Conservation (phyloP, 1,284 basidiomycete genomes). For the Puccinia novopanici region DNA sequence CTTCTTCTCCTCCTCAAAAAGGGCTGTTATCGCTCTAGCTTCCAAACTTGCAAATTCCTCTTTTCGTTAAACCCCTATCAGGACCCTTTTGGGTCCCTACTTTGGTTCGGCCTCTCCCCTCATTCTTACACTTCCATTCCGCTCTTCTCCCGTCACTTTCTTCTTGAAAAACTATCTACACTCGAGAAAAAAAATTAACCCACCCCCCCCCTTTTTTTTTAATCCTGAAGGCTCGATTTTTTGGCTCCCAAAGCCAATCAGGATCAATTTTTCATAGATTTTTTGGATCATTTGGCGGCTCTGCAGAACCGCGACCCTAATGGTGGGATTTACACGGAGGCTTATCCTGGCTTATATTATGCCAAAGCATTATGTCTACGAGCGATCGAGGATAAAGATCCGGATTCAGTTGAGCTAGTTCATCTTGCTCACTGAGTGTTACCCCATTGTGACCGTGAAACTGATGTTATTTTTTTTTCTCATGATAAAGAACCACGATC, state of each 20-base stretch:
- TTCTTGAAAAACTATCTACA: background rate
- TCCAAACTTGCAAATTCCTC: slow-evolving; percentile 81
- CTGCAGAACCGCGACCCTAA: slow-evolving; percentile 30
- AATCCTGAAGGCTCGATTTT: slow-evolving; percentile 64
- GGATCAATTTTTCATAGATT: slow-evolving; percentile 56
- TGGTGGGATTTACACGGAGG: slow-evolving; percentile 30
- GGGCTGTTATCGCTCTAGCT: slow-evolving; percentile 80
- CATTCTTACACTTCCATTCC: background rate
- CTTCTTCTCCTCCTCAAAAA: slow-evolving; percentile 67
- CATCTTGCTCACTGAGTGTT: background rate
- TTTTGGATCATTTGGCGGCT: slow-evolving; percentile 16
- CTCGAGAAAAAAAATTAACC: background rate
- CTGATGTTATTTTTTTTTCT: background rate
- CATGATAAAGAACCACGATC: slow-evolving; percentile 63
- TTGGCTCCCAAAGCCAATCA: slow-evolving; percentile 78
- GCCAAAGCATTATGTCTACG: slow-evolving; percentile 33
- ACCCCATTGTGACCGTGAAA: background rate
- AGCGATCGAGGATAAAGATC: slow-evolving; percentile 33
- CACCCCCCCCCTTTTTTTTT: background rate
- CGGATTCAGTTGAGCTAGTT: background rate
- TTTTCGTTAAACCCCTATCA: slow-evolving; percentile 62
- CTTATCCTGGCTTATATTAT: slow-evolving; percentile 44
- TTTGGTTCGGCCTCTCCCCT: slow-evolving; percentile 65
- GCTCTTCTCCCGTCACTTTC: background rate
- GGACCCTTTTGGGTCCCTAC: slow-evolving; percentile 78